Conservation (phyloP, 805 yeast genomes). For the Saccharomycopsis sp. region DNA sequence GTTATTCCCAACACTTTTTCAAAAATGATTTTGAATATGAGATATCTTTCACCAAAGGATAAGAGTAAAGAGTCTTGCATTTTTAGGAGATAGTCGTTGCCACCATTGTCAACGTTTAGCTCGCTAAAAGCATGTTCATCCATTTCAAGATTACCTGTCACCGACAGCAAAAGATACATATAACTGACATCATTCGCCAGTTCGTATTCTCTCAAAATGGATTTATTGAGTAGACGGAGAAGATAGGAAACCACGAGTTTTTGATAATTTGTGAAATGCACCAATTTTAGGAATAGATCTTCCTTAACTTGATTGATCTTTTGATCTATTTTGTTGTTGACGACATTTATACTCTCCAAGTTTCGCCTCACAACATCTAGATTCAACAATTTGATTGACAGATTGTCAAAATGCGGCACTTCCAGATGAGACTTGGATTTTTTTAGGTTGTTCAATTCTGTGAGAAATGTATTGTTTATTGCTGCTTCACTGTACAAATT, state of each 20-base stretch:
- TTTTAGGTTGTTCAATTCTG: background rate
- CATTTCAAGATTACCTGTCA: too few relatives aligned
- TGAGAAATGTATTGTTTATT: slow-evolving; percentile 5
- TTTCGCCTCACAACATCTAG: slow-evolving; percentile 11
- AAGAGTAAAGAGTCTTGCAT: slow-evolving; percentile 11
- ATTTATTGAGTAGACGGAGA: slow-evolving; percentile 14
- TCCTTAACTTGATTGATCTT: slow-evolving; percentile 10
- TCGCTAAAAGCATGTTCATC: background rate
- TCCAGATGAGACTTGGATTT: background rate
- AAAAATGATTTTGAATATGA: slow-evolving; percentile 8
- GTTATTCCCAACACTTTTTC: slow-evolving; percentile 6
- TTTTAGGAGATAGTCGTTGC: slow-evolving; percentile 1
- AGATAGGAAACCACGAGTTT: slow-evolving; percentile 7
- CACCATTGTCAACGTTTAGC: background rate
- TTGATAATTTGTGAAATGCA: slow-evolving; percentile 12
- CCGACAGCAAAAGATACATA: background rate
- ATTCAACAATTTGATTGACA: slow-evolving; percentile 7
- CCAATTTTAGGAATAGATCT: slow-evolving; percentile 12
- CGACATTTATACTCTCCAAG: background rate
- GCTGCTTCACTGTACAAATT: slow-evolving; percentile 4
- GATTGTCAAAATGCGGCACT: background rate
- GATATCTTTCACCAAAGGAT: slow-evolving; percentile 15
- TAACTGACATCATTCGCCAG: background rate
- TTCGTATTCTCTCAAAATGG: slow-evolving; percentile 5
- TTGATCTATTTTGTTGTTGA: slow-evolving; percentile 6